Percentiles rank a stretch among this genome's conserved stretches.
Conservation (phyloP, 225 moss, liverwort and hornwort genomes). For the Physcomitrium patens region DNA sequence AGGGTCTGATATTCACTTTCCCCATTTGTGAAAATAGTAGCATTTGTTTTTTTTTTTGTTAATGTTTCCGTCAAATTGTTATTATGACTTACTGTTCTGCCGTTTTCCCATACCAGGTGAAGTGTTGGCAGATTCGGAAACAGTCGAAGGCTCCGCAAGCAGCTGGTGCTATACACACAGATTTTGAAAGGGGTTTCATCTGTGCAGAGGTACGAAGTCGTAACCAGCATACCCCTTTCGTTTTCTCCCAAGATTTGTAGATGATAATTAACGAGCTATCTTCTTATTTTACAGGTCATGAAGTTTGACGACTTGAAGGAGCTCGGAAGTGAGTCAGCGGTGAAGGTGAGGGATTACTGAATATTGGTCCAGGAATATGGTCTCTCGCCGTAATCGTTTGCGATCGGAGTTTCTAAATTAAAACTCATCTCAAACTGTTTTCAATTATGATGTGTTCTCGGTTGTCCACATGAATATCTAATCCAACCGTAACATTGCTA, state of each 20-base stretch:
- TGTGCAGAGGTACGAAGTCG: conserved; percentile 82
- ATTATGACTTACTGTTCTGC: not conserved
- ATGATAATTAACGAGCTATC: not conserved
- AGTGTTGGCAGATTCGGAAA: conserved; percentile 98
- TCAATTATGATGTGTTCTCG: no score
- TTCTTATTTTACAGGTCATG: conserved; percentile 72
- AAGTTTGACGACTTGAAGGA: conserved; percentile 96
- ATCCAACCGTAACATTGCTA: no score
- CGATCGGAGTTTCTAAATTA: no score
- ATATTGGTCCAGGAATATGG: not conserved
- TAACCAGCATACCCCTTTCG: not conserved
- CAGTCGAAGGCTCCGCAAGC: conserved; percentile 98
- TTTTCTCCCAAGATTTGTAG: not conserved
- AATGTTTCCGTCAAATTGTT: not conserved
- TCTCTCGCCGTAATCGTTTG: no score
- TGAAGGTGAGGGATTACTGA: conserved; percentile 62
- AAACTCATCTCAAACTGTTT: no score
- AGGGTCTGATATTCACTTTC: no score
- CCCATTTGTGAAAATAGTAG: no score
- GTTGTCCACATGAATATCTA: no score
- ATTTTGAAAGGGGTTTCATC: conserved; percentile 96
- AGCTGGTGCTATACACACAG: conserved; percentile 97
- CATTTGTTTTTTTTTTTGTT: no score
- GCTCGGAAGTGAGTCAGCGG: conserved; percentile 81
- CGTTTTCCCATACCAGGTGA: conserved; percentile 59